phyloP scores from a whole-genome alignment of 2,329 filamentous ascomycete genomes.

The Aspergillus jensenii region DNA sequence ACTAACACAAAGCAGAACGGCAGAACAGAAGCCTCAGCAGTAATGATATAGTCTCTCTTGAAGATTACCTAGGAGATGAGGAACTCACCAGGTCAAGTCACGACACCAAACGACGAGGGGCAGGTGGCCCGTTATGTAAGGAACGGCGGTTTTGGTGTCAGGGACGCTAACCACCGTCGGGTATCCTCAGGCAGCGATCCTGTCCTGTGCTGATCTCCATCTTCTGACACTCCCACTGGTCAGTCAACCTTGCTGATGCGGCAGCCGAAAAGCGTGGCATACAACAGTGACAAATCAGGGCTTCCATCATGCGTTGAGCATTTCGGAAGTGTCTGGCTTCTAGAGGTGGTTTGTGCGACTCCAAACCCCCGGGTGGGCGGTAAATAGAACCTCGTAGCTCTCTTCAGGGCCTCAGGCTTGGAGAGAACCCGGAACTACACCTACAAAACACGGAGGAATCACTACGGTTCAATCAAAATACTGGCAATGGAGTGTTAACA shows the following conservation, averaged over 20 bases:
- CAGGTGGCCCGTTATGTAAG: slow-evolving; percentile 13
- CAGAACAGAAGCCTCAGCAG: background rate
- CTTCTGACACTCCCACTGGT: background rate
- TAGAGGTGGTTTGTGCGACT: too few relatives aligned
- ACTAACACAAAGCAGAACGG: background rate
- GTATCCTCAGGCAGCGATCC: slow-evolving; percentile 5
- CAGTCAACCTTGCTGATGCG: background rate
- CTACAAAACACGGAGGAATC: too few relatives aligned
- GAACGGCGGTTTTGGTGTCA: background rate
- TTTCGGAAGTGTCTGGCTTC: too few relatives aligned
- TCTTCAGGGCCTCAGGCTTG: too few relatives aligned
- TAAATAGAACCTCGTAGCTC: too few relatives aligned
- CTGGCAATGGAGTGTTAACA: too few relatives aligned
- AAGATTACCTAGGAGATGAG: background rate
- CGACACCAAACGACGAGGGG: slow-evolving; percentile 10
- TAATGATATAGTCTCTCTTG: background rate
- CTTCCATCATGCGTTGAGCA: too few relatives aligned
- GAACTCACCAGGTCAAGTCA: slow-evolving; percentile 11
- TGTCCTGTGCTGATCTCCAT: background rate
- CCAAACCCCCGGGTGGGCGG: too few relatives aligned
- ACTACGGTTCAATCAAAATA: too few relatives aligned
- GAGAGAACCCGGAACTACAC: too few relatives aligned
- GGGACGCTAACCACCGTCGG: slow-evolving; percentile 2
- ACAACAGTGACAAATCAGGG: too few relatives aligned
- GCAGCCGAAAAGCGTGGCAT: too few relatives aligned